Evolutionary conservation across 2,329 filamentous ascomycete species (phyloP).

Genomic region (Fusarium sublunatum): DNA sequence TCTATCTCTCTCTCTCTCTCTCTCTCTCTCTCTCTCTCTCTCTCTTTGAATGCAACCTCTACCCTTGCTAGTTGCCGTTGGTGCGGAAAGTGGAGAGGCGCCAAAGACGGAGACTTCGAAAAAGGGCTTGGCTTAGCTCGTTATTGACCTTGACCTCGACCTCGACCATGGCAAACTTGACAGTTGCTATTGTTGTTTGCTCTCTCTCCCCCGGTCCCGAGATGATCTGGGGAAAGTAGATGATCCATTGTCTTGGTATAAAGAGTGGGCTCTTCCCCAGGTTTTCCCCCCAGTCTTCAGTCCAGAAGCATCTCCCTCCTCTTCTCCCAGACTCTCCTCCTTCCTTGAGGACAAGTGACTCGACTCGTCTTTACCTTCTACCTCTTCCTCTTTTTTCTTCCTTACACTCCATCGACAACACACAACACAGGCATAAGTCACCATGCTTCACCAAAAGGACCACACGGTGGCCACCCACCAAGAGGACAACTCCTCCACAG

Average conservation of each 20-base stretch:
- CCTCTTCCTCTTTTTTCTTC: not conserved
- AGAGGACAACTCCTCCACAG: conserved; percentile 43
- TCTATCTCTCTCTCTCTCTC: conserved; percentile 8
- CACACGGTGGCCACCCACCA: conserved; percentile 20
- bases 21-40: not conserved
- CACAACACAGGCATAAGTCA: conserved; percentile 12
- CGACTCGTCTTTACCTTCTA: conserved; percentile 4
- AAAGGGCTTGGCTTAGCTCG: conserved; percentile 8
- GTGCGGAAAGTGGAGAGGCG: conserved; percentile 29
- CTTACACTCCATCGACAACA: not conserved
- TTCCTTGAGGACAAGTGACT: conserved; percentile 24
- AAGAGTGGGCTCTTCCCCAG: conserved; percentile 42
- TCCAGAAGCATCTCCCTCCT: conserved; percentile 40
- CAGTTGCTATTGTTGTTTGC: conserved; percentile 19
- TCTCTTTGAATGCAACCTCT: conserved; percentile 5
- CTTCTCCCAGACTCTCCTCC: conserved; percentile 26
- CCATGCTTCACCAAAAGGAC: conserved; percentile 34
- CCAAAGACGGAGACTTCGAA: conserved; percentile 32
- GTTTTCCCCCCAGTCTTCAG: conserved; percentile 30
- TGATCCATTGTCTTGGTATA: conserved; percentile 23
- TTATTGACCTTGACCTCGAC: not conserved
- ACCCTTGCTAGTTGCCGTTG: conserved; percentile 42
- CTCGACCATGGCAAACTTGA: conserved; percentile 9
- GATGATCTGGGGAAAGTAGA: conserved; percentile 27
- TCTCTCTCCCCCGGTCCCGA: conserved; percentile 7